Evolutionary conservation across 495 filamentous ascomycete genomes (phyloP).

Genomic region (Hypoxylon lenormandii): DNA sequence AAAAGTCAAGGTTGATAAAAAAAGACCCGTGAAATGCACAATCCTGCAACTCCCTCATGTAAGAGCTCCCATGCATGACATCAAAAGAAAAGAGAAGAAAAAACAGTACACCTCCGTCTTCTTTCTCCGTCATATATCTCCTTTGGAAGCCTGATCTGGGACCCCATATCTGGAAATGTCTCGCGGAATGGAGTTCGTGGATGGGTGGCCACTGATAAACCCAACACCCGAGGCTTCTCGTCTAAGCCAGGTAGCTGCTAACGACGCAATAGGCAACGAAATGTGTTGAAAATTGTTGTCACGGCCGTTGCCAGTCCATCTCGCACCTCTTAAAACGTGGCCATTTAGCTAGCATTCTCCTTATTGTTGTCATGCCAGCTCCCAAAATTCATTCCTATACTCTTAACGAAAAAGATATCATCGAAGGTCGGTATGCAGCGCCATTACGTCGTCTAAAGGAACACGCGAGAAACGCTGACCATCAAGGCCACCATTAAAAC

Average conservation of each 20-base stretch:
- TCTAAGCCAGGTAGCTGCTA: no score
- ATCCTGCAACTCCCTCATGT: no score
- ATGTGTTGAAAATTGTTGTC: background rate
- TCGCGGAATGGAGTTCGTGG: background rate
- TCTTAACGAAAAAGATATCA: background rate
- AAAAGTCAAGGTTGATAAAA: no score
- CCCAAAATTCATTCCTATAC: background rate
- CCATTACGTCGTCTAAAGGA: slow-evolving; percentile 32
- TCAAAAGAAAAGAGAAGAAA: no score
- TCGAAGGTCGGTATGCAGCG: slow-evolving; percentile 1
- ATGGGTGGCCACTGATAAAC: background rate
- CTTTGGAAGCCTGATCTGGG: no score
- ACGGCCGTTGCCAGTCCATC: background rate
- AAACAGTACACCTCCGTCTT: no score
- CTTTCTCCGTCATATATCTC: no score
- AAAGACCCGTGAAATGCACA: no score
- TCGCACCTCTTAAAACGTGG: background rate
- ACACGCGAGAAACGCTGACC: slow-evolving; percentile 9
- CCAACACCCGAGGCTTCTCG: no score
- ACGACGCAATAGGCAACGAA: background rate
- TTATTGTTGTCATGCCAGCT: no score
- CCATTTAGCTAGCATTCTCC: background rate
- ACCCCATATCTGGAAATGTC: no score
- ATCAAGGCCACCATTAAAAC: slow-evolving; percentile 31
- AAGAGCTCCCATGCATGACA: no score